phyloP scores from a whole-genome alignment of 176 grass and related monocot species.

The Alopecurus myosuroides region DNA sequence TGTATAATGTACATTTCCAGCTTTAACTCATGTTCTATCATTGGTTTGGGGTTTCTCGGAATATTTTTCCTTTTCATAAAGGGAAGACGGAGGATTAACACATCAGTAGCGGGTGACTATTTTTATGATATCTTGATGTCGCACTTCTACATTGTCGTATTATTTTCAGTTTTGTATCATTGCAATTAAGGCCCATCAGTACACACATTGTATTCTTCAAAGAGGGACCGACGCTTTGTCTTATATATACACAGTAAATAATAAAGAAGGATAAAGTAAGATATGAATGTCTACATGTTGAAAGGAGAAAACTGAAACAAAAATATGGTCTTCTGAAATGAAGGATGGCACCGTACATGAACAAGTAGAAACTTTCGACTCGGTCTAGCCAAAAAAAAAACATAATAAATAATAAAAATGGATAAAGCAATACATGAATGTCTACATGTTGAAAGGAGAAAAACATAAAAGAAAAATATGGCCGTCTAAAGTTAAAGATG shows the following conservation, averaged over 20 bases:
- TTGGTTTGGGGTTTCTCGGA: neutral
- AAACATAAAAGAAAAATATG: too few relatives aligned
- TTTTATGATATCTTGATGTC: conserved; percentile 5
- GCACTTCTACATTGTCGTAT: neutral
- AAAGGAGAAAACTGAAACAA: neutral
- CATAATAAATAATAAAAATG: too few relatives aligned
- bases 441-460: too few relatives aligned
- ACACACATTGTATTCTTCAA: neutral
- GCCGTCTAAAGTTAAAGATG: too few relatives aligned
- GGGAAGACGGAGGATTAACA: neutral
- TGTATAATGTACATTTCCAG: neutral
- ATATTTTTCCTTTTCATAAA: neutral
- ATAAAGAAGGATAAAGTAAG: neutral
- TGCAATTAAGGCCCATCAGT: neutral
- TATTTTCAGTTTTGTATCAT: neutral
- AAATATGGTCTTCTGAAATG: neutral
- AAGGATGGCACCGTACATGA: too few relatives aligned
- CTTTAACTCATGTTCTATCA: conserved; percentile 14
- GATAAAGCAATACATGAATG: too few relatives aligned
- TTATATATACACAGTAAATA: neutral
- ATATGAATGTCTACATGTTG: neutral
- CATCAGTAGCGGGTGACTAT: neutral
- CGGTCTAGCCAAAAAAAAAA: too few relatives aligned
- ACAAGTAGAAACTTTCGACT: too few relatives aligned
- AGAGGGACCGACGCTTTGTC: neutral